phyloP scores from a whole-genome alignment of 164 flowering plant species.

The Tetracentron sinense region DNA sequence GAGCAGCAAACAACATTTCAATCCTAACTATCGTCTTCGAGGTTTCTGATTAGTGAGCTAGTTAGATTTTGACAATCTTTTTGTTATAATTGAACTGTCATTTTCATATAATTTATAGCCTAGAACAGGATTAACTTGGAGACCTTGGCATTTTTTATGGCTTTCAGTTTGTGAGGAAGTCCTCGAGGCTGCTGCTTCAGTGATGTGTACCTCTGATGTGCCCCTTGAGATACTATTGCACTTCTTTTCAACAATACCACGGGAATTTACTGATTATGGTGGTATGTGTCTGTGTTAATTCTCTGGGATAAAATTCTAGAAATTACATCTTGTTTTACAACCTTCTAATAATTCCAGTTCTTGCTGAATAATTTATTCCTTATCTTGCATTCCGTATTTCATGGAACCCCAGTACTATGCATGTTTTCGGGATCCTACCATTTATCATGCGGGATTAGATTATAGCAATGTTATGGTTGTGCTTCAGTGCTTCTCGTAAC shows the following conservation, averaged over 20 bases:
- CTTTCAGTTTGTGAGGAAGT: conserved; percentile 70
- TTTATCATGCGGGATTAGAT: background rate
- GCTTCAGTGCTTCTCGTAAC: background rate
- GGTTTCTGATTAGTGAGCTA: conserved; percentile 40
- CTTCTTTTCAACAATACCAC: conserved; percentile 71
- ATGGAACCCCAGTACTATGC: background rate
- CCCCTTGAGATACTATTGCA: conserved; percentile 62
- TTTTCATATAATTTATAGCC: background rate
- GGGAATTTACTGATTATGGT: conserved; percentile 67
- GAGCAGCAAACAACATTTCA: conserved; percentile 90
- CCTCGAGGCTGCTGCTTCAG: conserved; percentile 59
- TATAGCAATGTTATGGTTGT: background rate
- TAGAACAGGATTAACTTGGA: background rate
- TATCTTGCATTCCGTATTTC: background rate
- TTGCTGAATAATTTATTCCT: background rate
- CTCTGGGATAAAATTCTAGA: too few species aligned
- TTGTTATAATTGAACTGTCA: background rate
- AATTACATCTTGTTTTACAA: background rate
- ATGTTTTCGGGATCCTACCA: background rate
- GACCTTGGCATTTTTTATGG: conserved; percentile 7
- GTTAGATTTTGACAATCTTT: conserved; percentile 2
- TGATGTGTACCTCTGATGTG: conserved; percentile 44
- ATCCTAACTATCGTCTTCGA: conserved; percentile 79
- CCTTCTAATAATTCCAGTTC: background rate
- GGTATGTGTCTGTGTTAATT: too few species aligned